These are phyloP conservation scores for Endoconidiophora laricicola DNA, from an alignment of 2,329 filamentous ascomycete species.

Conservation along the genomic window DNA sequence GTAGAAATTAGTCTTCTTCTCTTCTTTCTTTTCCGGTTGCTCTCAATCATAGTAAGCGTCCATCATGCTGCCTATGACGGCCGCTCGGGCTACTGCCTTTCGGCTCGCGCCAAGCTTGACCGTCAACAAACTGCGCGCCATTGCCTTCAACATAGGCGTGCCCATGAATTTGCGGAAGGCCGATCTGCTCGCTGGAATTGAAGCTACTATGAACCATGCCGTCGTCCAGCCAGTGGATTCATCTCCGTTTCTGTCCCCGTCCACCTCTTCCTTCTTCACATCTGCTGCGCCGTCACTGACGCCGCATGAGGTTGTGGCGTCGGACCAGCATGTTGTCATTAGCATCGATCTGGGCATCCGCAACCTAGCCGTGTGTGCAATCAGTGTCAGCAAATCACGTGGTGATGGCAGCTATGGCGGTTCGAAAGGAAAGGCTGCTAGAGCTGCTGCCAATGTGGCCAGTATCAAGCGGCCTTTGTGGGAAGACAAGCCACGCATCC, in stretches of 20 bases:
- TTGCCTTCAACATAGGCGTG: slow-evolving; percentile 7
- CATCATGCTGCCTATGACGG: no score
- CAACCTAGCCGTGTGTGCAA: slow-evolving; percentile 8
- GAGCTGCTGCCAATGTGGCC: background rate
- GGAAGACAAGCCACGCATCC: background rate
- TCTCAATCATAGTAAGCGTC: no score
- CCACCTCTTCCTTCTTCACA: background rate
- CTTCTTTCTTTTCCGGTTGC: no score
- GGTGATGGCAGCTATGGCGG: background rate
- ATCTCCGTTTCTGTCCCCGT: background rate
- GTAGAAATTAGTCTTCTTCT: no score
- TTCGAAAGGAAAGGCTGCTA: background rate
- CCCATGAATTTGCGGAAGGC: slow-evolving; percentile 3
- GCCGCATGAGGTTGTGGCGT: background rate
- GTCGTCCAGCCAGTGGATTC: background rate
- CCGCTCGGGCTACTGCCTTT: no score
- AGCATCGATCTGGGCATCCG: slow-evolving; percentile 11
- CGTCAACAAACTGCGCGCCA: background rate
- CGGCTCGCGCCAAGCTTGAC: background rate
- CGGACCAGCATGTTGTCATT: background rate
- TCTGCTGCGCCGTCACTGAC: background rate
- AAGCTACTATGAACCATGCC: background rate
- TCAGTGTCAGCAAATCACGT: background rate
- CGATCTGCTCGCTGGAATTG: background rate
- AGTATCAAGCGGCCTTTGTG: slow-evolving; percentile 3